A percentile compares a stretch with the other conserved stretches of the same genome.
Conservation (phyloP, 2,329 filamentous ascomycete species). For the Phoma sp. region DNA sequence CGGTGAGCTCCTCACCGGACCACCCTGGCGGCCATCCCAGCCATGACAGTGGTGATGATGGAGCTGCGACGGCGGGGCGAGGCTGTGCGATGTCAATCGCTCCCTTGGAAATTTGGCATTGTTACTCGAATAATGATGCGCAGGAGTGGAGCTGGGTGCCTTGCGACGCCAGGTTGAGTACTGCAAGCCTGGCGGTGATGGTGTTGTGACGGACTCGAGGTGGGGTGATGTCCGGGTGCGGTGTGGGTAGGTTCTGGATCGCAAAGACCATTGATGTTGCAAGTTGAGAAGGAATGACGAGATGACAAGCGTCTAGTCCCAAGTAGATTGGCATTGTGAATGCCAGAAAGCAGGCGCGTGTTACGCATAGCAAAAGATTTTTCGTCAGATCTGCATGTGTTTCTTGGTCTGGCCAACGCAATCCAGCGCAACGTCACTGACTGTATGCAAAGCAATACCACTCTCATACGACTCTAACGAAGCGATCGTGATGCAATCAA, state of each 20-base stretch:
- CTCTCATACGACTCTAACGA: neutral
- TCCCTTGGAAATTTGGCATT: neutral
- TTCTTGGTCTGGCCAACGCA: too few relatives aligned
- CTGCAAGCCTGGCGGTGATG: neutral
- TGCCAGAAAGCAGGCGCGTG: neutral
- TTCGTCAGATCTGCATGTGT: neutral
- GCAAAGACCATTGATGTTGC: neutral
- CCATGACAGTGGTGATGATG: neutral
- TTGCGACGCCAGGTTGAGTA: conserved; percentile 4
- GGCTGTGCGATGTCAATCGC: neutral
- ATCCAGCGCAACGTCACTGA: too few relatives aligned
- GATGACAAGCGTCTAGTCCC: neutral
- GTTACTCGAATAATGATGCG: conserved; percentile 5
- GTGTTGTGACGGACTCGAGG: neutral
- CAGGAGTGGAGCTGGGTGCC: neutral
- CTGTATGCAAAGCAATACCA: too few relatives aligned
- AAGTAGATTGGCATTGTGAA: neutral
- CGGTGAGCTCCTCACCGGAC: conserved; percentile 1
- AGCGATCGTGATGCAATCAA: neutral
- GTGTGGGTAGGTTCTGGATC: neutral
- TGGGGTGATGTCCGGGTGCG: neutral
- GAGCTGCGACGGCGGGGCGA: conserved; percentile 3
- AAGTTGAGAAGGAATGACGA: conserved; percentile 7
- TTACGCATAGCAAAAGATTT: neutral
- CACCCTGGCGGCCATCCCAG: neutral